phyloP scores from a whole-genome alignment of 2,329 filamentous ascomycete species.

The Salinomyces thailandicus region DNA sequence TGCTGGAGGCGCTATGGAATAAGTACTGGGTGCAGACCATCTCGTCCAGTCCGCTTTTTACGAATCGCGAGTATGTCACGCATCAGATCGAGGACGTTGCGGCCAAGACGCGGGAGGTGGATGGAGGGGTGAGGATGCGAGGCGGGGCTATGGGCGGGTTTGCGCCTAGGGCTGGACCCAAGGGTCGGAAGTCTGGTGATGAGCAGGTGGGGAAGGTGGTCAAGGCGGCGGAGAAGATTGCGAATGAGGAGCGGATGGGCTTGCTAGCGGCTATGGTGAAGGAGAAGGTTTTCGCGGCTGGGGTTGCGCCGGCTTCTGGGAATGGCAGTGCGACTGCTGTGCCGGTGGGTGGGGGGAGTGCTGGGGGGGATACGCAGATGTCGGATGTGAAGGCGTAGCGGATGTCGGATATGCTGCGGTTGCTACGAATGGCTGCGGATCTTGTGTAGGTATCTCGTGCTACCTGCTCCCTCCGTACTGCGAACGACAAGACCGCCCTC shows the following conservation, averaged over 20 bases:
- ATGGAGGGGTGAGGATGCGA: conserved; percentile 25
- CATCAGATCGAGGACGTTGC: conserved; percentile 86
- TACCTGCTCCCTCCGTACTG: too few relatives aligned
- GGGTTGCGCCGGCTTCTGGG: conserved; percentile 7
- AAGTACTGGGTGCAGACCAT: conserved; percentile 98
- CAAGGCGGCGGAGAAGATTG: conserved; percentile 51
- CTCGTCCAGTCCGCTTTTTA: conserved; percentile 78
- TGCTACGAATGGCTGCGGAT: too few relatives aligned
- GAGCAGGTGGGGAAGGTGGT: conserved; percentile 49
- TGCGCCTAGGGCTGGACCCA: conserved; percentile 16
- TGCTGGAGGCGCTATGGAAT: conserved; percentile 89
- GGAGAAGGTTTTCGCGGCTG: conserved; percentile 46
- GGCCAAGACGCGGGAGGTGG: conserved; percentile 56
- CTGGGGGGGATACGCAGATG: conserved; percentile 20
- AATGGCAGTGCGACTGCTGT: conserved; percentile 8
- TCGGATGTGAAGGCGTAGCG: conserved; percentile 4
- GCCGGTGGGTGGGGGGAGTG: conserved; percentile 9
- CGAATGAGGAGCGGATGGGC: conserved; percentile 52
- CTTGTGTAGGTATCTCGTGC: too few relatives aligned
- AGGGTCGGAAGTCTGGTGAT: conserved; percentile 28
- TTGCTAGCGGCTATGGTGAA: conserved; percentile 54
- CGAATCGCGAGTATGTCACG: conserved; percentile 84
- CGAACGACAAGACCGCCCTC: too few relatives aligned
- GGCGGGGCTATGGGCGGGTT: conserved; percentile 8
- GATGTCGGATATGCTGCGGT: too few relatives aligned